phyloP scores from a whole-genome alignment of 805 yeast genomes.

The Candida odintsovae region DNA sequence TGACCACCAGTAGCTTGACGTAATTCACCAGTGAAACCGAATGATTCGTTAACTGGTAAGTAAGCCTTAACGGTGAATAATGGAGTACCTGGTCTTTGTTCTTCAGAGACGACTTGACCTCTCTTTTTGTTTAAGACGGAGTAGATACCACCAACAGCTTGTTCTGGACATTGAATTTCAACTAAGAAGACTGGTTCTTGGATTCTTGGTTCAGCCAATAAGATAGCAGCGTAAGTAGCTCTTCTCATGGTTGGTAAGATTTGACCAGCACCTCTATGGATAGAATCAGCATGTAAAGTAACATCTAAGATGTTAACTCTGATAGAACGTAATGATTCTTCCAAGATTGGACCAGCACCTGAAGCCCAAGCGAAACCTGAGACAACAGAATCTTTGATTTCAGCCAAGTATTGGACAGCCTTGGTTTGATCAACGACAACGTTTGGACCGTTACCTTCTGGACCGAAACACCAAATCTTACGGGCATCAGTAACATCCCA shows the following conservation, averaged over 20 bases:
- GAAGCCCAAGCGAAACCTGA: conserved; percentile 99
- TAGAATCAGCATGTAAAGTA: conserved; percentile 99
- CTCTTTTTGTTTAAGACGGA: conserved; percentile 98
- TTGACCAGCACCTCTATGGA: conserved; percentile 99
- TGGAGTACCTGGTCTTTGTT: conserved; percentile 99
- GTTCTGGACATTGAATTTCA: conserved; percentile 99
- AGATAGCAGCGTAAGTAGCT: conserved; percentile 96
- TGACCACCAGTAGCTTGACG: conserved; percentile 99
- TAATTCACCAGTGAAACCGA: conserved; percentile 99
- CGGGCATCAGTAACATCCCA: conserved; percentile 99
- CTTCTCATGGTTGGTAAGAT: conserved; percentile 99
- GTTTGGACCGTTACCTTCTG: conserved; percentile 99
- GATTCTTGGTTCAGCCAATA: conserved; percentile 97
- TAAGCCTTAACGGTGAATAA: conserved; percentile 99
- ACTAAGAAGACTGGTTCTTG: conserved; percentile 99
- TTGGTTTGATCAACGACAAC: conserved; percentile 98
- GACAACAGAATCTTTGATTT: conserved; percentile 98
- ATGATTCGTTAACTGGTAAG: conserved; percentile 99
- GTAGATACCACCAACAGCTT: conserved; percentile 99
- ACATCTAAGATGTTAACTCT: conserved; percentile 98
- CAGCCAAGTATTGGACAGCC: conserved; percentile 98
- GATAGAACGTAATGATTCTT: conserved; percentile 93
- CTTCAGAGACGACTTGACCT: conserved; percentile 99
- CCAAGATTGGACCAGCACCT: conserved; percentile 98
- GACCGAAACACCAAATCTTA: conserved; percentile 99